Evolutionary conservation across 2,329 filamentous ascomycete genomes (phyloP).

Genomic region (Curvularia eragrostidis): DNA sequence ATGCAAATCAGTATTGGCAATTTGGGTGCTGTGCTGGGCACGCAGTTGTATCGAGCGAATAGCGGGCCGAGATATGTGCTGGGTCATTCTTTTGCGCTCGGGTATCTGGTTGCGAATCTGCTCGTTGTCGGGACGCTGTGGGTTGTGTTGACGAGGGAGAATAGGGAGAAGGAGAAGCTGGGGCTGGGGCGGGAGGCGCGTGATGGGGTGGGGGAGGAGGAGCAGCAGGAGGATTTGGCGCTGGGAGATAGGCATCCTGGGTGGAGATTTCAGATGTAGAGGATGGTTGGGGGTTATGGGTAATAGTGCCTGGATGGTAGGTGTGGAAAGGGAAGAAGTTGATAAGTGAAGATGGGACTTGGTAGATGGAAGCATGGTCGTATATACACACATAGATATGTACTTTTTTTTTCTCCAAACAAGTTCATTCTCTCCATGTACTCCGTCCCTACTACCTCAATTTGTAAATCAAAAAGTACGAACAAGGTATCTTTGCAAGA

Average conservation of each 20-base stretch:
- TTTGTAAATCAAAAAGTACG: no score
- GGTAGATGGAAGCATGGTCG: not conserved
- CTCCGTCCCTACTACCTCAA: no score
- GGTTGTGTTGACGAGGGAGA: conserved; percentile 43
- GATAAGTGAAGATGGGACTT: not conserved
- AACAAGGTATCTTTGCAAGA: not conserved
- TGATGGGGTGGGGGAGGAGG: conserved; percentile 21
- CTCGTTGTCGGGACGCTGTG: conserved; percentile 41
- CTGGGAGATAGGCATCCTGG: conserved; percentile 46
- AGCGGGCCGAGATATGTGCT: conserved; percentile 46
- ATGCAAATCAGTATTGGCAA: conserved; percentile 61
- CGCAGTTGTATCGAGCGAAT: conserved; percentile 47
- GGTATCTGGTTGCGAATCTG: conserved; percentile 43
- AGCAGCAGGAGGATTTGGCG: conserved; percentile 41
- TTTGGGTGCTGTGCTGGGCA: conserved; percentile 50
- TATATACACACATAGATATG: no score
- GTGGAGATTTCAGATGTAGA: conserved; percentile 42
- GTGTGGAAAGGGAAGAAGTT: not conserved
- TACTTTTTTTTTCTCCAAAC: no score
- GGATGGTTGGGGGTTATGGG: no score
- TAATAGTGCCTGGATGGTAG: no score
- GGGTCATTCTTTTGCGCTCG: conserved; percentile 47
- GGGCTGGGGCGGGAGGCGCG: no score
- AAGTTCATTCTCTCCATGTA: no score
- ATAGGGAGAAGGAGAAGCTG: conserved; percentile 37